Percentiles rank a stretch among this genome's conserved stretches.
Evolutionary conservation across 179 eudicot species (phyloP).

Genomic region (Sideroxylon spinosum): DNA sequence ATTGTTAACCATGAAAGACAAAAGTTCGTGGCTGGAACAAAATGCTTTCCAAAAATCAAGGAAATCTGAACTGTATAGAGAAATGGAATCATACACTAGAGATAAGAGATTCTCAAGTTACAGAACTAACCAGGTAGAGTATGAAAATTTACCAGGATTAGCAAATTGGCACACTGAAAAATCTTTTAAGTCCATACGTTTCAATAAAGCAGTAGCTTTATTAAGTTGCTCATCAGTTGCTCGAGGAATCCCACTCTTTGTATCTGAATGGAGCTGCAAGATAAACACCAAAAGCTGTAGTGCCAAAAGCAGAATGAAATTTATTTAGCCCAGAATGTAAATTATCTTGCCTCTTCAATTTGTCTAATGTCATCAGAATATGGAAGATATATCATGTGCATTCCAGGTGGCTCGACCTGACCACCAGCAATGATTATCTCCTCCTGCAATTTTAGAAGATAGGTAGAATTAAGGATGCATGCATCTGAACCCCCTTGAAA

Average conservation of each 20-base stretch:
- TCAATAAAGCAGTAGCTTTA: slow-evolving; percentile 65
- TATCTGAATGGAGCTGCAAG: slow-evolving; percentile 59
- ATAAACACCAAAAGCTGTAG: slow-evolving; percentile 16
- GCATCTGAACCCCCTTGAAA: too few relatives aligned
- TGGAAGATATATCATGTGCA: slow-evolving; percentile 97
- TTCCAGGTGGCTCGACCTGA: slow-evolving; percentile 96
- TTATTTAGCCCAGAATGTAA: neutral
- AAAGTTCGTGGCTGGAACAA: neutral
- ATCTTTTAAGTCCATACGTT: slow-evolving; percentile 72
- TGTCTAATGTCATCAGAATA: slow-evolving; percentile 92
- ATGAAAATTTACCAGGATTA: slow-evolving; percentile 66
- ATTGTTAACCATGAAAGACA: neutral
- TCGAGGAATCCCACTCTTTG: slow-evolving; percentile 34
- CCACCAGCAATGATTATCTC: slow-evolving; percentile 66
- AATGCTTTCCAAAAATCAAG: neutral
- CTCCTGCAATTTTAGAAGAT: slow-evolving; percentile 49
- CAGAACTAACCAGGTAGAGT: neutral
- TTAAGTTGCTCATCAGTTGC: slow-evolving; percentile 76
- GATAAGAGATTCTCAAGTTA: neutral
- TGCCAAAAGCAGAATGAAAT: neutral
- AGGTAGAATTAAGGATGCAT: too few relatives aligned
- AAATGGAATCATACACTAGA: neutral
- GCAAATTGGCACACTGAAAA: slow-evolving; percentile 95
- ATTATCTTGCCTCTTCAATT: slow-evolving; percentile 66
- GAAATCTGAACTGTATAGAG: neutral